A percentile compares a stretch with the other conserved stretches of the same genome.
phyloP scores from a whole-genome alignment of 495 filamentous ascomycete genomes.

The Massariosphaeria phaeospora region DNA sequence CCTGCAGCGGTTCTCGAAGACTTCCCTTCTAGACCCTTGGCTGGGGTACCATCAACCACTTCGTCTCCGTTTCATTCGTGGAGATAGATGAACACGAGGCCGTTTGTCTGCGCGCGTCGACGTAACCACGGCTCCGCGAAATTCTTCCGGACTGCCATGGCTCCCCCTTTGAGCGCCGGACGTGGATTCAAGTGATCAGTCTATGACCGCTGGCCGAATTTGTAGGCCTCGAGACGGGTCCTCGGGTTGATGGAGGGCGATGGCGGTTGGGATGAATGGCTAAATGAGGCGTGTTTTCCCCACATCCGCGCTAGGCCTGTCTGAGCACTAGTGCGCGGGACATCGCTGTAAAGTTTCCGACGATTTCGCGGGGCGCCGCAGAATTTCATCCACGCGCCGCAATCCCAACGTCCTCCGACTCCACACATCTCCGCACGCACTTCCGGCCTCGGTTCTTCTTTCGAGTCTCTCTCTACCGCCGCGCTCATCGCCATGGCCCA shows the following conservation, averaged over 20 bases:
- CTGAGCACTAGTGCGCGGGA: too few species aligned
- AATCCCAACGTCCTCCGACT: too few species aligned
- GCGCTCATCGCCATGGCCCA: constrained; percentile 39
- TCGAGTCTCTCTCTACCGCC: too few species aligned
- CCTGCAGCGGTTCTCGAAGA: too few species aligned
- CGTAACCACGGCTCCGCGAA: not conserved
- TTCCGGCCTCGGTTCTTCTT: not conserved
- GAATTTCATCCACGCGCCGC: too few species aligned
- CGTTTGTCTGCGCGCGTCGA: not conserved
- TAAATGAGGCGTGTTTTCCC: constrained; percentile 14
- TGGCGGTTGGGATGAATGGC: constrained; percentile 1
- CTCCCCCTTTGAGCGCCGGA: too few species aligned
- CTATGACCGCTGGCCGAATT: too few species aligned
- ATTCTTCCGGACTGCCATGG: constrained; percentile 15
- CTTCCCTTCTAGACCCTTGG: constrained; percentile 3
- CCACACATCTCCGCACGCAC: not conserved
- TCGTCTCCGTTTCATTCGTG: not conserved
- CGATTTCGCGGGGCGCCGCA: too few species aligned
- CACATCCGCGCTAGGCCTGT: too few species aligned
- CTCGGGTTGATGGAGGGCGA: constrained; percentile 13
- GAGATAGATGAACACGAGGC: constrained; percentile 5
- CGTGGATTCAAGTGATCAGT: too few species aligned
- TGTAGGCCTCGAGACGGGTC: constrained; percentile 10
- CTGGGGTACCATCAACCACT: not conserved
- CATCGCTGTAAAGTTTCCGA: too few species aligned